Percentiles rank a stretch among this genome's conserved stretches.
phyloP scores from a whole-genome alignment of 257 asterid genomes.

The Cinchona pubescens region DNA sequence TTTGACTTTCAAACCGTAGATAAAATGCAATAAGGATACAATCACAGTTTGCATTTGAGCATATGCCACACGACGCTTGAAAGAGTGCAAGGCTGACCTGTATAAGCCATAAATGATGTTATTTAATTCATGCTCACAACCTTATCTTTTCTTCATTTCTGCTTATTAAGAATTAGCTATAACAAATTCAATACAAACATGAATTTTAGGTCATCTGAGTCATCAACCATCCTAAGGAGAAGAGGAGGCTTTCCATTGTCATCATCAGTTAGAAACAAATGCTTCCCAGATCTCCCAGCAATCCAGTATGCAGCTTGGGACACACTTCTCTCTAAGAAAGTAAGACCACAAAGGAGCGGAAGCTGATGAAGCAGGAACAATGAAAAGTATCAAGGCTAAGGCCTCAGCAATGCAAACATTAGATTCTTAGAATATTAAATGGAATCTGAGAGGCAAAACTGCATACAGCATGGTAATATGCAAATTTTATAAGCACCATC shows the following conservation, averaged over 20 bases:
- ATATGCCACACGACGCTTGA: slow-evolving; percentile 92
- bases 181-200: slow-evolving; percentile 48
- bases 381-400: not conserved
- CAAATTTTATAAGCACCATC: not conserved
- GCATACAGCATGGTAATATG: not conserved
- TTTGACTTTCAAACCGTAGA: not conserved
- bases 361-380: slow-evolving; percentile 40
- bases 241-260: slow-evolving; percentile 81
- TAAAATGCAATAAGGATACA: slow-evolving; percentile 56
- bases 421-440: not conserved
- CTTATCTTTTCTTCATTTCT: not conserved
- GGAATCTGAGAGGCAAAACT: not conserved
- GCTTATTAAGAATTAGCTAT: not conserved
- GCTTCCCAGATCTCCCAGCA: slow-evolving; percentile 91
- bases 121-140: not conserved
- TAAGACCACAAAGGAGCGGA: slow-evolving; percentile 88
- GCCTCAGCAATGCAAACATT: not conserved
- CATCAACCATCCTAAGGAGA: slow-evolving; percentile 73
- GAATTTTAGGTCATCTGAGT: slow-evolving; percentile 63
- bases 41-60: slow-evolving; percentile 85
- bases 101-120: slow-evolving; percentile 7
- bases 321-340: slow-evolving; percentile 75
- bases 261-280: slow-evolving; percentile 79
- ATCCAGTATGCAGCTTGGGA: slow-evolving; percentile 82
- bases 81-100: slow-evolving; percentile 79